phyloP scores from a whole-genome alignment of 2,329 filamentous ascomycete genomes.

The Exophiala aquamarina region DNA sequence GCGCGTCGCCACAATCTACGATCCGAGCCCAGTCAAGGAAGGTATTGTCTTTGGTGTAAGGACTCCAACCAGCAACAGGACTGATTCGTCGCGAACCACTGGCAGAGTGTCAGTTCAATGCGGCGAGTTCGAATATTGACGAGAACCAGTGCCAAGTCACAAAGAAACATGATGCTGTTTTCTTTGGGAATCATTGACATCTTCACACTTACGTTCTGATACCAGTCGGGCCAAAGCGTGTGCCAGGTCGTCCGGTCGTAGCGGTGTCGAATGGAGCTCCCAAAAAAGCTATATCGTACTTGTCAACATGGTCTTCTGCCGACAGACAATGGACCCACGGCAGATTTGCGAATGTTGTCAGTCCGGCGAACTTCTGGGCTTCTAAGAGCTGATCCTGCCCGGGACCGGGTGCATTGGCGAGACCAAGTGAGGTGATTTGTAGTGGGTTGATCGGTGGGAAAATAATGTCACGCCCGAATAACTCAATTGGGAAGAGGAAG shows the following conservation, averaged over 20 bases:
- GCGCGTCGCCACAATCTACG: constrained; percentile 57
- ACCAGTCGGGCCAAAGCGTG: constrained; percentile 53
- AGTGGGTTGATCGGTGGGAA: constrained; percentile 32
- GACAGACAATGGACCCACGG: constrained; percentile 35
- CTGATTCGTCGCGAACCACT: constrained; percentile 50
- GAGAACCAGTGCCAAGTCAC: too few species aligned
- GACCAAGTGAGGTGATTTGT: constrained; percentile 18
- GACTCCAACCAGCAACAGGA: constrained; percentile 41
- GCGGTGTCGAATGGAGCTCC: constrained; percentile 54
- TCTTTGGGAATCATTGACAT: too few species aligned
- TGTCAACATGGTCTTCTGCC: constrained; percentile 26
- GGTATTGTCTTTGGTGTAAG: constrained; percentile 51
- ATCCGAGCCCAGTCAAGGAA: constrained; percentile 52
- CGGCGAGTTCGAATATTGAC: too few species aligned
- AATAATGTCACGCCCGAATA: constrained; percentile 28
- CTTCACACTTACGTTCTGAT: constrained; percentile 41
- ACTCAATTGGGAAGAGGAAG: constrained; percentile 2
- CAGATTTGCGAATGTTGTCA: constrained; percentile 37
- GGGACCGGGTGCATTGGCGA: constrained; percentile 17
- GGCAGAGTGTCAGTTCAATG: constrained; percentile 1
- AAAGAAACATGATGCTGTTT: too few species aligned
- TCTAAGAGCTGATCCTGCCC: constrained; percentile 42
- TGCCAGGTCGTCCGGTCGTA: constrained; percentile 53
- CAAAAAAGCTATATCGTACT: constrained; percentile 45
- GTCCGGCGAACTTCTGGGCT: constrained; percentile 41